Percentiles rank a stretch among this genome's conserved stretches.
These are phyloP conservation scores for Heterobasidion annosum DNA, from an alignment of 1,284 basidiomycete genomes.

Conservation along the genomic window DNA sequence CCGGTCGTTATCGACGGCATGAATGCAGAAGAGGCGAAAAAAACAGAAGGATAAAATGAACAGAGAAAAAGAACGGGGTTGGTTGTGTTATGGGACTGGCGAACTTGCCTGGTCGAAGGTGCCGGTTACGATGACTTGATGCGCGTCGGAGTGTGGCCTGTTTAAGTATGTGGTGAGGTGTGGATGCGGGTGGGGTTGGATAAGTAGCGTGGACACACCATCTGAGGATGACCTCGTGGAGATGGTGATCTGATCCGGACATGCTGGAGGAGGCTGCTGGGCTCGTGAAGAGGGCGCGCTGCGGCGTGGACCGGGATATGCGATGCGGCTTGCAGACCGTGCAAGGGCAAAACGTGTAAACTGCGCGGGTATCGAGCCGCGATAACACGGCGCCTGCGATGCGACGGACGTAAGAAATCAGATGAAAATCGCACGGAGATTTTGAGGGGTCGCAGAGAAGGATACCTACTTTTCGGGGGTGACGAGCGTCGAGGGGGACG, in stretches of 20 bases:
- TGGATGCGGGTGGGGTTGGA: neutral
- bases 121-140: conserved; percentile 61
- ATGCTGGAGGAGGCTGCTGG: neutral
- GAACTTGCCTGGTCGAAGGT: conserved; percentile 66
- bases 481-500: too few species aligned
- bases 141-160: conserved; percentile 52
- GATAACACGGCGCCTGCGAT: neutral
- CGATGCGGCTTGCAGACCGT: neutral
- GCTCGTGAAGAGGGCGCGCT: neutral
- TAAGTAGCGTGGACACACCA: conserved; percentile 1
- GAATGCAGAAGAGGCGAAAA: neutral
- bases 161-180: conserved; percentile 5
- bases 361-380: neutral
- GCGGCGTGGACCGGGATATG: neutral
- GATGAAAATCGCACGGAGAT: too few species aligned
- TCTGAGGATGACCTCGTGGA: conserved; percentile 6
- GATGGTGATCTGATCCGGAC: conserved; percentile 4
- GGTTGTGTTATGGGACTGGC: neutral
- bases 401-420: too few species aligned
- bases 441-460: too few species aligned
- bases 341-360: neutral
- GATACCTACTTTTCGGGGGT: too few species aligned
- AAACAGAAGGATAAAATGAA: neutral
- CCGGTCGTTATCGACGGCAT: conserved; percentile 8
- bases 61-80: conserved; percentile 4